phyloP scores from a whole-genome alignment of 2,329 filamentous ascomycete species.

The Sphaerulina musiva region DNA sequence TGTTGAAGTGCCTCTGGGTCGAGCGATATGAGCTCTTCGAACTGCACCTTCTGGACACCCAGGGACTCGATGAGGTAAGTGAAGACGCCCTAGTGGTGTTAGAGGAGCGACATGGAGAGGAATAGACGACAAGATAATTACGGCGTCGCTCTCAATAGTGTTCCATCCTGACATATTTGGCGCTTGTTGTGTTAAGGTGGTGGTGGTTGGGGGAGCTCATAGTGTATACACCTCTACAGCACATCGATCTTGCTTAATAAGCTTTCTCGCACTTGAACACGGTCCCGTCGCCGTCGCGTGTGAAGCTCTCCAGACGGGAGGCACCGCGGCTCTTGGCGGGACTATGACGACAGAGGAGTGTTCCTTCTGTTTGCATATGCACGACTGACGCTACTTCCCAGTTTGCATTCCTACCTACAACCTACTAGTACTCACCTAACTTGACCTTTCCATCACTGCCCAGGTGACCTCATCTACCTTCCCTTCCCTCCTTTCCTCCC shows the following conservation, averaged over 20 bases:
- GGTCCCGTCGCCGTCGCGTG: too few relatives aligned
- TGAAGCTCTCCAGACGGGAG: too few relatives aligned
- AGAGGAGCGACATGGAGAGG: conserved; percentile 31
- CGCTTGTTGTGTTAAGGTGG: background rate
- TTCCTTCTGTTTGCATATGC: background rate
- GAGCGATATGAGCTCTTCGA: conserved; percentile 89
- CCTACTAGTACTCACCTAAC: too few relatives aligned
- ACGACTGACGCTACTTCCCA: background rate
- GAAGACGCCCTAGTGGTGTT: conserved; percentile 68
- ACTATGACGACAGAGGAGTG: too few relatives aligned
- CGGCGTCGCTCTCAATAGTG: conserved; percentile 95
- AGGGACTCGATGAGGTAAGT: conserved; percentile 91
- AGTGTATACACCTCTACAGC: too few relatives aligned
- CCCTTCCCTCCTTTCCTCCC: background rate
- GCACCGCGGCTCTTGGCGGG: too few relatives aligned
- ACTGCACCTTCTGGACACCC: conserved; percentile 88
- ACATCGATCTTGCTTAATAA: too few relatives aligned
- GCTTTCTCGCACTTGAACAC: too few relatives aligned
- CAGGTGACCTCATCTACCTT: background rate
- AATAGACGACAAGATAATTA: conserved; percentile 37
- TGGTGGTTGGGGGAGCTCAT: background rate
- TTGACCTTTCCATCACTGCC: background rate
- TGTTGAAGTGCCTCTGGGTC: conserved; percentile 67
- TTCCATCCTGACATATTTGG: conserved; percentile 63
- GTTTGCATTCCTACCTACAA: too few relatives aligned